Evolutionary conservation across 371 early-diverging fungal genomes (phyloP).

Genomic region (Catenaria anguillulae): DNA sequence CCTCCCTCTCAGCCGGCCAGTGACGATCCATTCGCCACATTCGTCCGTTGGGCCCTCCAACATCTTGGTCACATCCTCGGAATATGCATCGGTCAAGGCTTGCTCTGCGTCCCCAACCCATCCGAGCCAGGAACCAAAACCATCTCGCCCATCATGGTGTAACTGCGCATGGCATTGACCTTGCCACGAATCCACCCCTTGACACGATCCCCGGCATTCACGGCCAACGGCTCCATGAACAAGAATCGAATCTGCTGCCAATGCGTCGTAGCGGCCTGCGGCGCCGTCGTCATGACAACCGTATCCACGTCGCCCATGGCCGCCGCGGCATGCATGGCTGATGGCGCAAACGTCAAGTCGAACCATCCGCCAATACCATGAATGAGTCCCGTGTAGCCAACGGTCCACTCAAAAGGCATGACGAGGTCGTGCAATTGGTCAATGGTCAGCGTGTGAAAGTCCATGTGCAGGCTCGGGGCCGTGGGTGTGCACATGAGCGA

Average conservation of each 20-base stretch:
- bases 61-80: constrained; percentile 14
- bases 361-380: constrained; percentile 98
- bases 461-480: constrained; percentile 41
- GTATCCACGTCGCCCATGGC: no score
- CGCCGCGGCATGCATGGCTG: no score
- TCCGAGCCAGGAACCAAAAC: constrained; percentile 22
- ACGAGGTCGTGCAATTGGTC: constrained; percentile 60
- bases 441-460: constrained; percentile 67
- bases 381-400: constrained; percentile 71
- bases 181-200: constrained; percentile 70
- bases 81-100: constrained; percentile 13
- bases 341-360: constrained; percentile 65
- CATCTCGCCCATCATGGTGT: constrained; percentile 59
- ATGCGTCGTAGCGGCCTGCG: constrained; percentile 75
- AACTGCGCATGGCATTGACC: constrained; percentile 82
- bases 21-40: constrained; percentile 11
- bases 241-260: constrained; percentile 96
- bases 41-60: neutral
- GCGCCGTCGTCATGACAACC: constrained; percentile 64
- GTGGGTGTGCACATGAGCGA: constrained; percentile 54
- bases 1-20: constrained; percentile 1
- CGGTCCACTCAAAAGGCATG: constrained; percentile 68
- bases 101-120: constrained; percentile 13
- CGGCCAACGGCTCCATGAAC: constrained; percentile 84
- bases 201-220: constrained; percentile 73